Base-by-base conservation (phyloP, 352 stramenopile species). In the Thalassiosira livingstoniorum region DNA sequence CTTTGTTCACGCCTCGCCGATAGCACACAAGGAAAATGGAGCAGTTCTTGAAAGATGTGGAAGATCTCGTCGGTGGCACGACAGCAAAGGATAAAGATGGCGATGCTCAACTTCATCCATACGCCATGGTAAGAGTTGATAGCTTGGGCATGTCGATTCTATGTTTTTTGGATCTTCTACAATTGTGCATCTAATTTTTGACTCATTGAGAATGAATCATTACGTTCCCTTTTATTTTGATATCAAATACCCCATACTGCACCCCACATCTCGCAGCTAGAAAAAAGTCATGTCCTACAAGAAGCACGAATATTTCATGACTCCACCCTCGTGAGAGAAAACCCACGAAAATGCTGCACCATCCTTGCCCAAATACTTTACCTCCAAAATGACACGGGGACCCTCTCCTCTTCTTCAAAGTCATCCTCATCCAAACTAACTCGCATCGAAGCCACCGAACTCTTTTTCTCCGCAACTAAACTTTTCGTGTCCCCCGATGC, bases 381-480 rank as follows among this genome's bases (percentile, higher is more conserved):
- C 83, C 95, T 99, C 25, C 90, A 99, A 70, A 98, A 97, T 51
- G 97, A 97, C 18, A 21, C 42, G n/a, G 11, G 2, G 4, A 29
- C 21, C 11, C 21, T 54, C 4, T 51, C 25, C 5, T 69, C 37
- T 27, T 4, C 39, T 11, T n/a, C 1, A 34, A 1, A 51, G 13
- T 18, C 32, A 55, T 10, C 10, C 18, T 68, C 61, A n/a, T 43
- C 21, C 72, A 97, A 94, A n/a, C 97, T 99, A 65, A 98, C 94
- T 13, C 96, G 90, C 35, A 95, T 93, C 4, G 97, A 99, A 83
- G 98, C 96, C 4, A 98, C 96, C 0, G 97, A 98, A 35, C 97
- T 99, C 27, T 99, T 99, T 86, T 99, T 99, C 73, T 97, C 96
- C n/a, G 97, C 99, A 13, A 99, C 98, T 1, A 99, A 99, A 92